Conservation (phyloP, 202 grass and related monocot genomes). For the Bolboschoenoplectus hybrid region DNA sequence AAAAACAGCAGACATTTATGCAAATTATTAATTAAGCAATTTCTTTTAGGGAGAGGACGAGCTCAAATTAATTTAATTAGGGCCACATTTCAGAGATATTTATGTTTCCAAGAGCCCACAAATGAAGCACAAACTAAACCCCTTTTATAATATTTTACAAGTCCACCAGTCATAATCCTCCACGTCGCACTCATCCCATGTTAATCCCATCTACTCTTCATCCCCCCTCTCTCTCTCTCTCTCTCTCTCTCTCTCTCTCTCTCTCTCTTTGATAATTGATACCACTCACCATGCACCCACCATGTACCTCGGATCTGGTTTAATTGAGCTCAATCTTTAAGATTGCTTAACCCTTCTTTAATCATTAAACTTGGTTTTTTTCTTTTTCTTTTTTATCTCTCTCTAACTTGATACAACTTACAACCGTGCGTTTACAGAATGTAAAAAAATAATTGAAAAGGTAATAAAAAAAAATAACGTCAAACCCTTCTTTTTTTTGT, state of each 20-base stretch:
- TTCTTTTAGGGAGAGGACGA: neutral
- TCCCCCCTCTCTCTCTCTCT: neutral
- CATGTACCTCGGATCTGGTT: slow-evolving; percentile 19
- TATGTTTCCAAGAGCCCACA: slow-evolving; percentile 23
- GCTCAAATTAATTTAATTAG: too few species aligned
- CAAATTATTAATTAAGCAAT: neutral
- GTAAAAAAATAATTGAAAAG: neutral
- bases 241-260: neutral
- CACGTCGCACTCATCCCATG: slow-evolving; percentile 31
- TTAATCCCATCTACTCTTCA: slow-evolving; percentile 2
- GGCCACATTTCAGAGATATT: neutral
- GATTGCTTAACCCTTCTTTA: neutral
- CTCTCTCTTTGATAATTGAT: slow-evolving; percentile 12
- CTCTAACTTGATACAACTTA: neutral
- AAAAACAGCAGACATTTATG: slow-evolving; percentile 32
- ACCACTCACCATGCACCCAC: neutral
- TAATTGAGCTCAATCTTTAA: neutral
- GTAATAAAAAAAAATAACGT: neutral
- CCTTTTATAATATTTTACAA: slow-evolving; percentile 22
- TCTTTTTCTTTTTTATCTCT: neutral
- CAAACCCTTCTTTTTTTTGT: neutral
- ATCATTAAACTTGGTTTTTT: neutral
- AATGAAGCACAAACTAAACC: neutral
- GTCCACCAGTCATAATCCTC: slow-evolving; percentile 32
- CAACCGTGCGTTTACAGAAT: slow-evolving; percentile 10